Evolutionary conservation across 257 asterid genomes (phyloP).

Genomic region (Solanum virginianum): DNA sequence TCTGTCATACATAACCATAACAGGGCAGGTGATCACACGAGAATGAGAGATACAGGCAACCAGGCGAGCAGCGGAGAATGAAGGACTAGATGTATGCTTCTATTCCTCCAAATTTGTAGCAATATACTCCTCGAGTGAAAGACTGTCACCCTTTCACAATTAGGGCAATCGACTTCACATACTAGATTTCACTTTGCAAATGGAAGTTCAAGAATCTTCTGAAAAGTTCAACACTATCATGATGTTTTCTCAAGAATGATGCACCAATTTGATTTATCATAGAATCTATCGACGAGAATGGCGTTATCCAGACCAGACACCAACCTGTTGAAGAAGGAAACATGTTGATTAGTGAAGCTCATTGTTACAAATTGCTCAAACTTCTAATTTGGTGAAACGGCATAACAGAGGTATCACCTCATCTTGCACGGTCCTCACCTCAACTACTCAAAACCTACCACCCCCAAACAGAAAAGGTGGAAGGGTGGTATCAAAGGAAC

Average conservation of each 20-base stretch:
- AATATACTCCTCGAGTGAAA: not conserved
- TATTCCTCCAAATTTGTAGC: not conserved
- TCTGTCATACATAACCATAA: not conserved
- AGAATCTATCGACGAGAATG: slow-evolving; percentile 62
- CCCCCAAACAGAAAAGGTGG: not conserved
- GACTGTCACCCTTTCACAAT: not conserved
- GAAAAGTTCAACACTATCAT: not conserved
- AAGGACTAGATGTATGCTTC: not conserved
- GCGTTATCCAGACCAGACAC: slow-evolving; percentile 57
- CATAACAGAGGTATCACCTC: not conserved
- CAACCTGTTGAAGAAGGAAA: slow-evolving; percentile 32
- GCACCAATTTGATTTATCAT: slow-evolving; percentile 95
- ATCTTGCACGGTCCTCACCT: not conserved
- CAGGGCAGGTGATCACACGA: not conserved
- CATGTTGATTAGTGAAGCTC: not conserved
- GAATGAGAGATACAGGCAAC: not conserved
- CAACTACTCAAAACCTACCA: not conserved
- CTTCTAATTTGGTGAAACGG: not conserved
- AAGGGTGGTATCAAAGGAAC: not conserved
- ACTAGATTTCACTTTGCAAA: not conserved
- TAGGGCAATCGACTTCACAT: not conserved
- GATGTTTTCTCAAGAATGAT: slow-evolving; percentile 76
- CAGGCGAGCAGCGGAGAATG: not conserved
- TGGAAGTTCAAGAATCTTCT: not conserved
- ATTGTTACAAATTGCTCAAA: not conserved